These are phyloP conservation scores for Fusarium staphyleae DNA, from an alignment of 2,329 filamentous ascomycete species.

Conservation along the genomic window DNA sequence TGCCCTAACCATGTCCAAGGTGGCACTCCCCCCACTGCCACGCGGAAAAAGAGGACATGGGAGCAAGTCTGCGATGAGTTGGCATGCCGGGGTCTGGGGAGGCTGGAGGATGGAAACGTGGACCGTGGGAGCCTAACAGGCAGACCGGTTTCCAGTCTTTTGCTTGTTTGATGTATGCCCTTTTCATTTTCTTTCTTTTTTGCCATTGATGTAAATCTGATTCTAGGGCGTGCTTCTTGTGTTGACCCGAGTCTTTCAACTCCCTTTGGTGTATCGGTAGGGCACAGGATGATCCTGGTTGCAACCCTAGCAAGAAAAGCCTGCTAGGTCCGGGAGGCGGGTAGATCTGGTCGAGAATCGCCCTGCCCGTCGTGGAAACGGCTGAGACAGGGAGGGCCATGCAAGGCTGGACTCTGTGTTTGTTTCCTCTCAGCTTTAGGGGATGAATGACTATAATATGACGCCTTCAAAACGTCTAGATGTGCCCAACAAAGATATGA, in stretches of 20 bases:
- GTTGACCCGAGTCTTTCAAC: neutral
- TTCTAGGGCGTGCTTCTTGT: neutral
- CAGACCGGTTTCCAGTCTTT: conserved; percentile 4
- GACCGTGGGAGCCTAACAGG: conserved; percentile 16
- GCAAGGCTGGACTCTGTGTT: conserved; percentile 1
- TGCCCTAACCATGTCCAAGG: conserved; percentile 18
- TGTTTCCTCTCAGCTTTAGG: neutral
- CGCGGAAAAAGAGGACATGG: conserved; percentile 23
- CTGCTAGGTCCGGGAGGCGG: conserved; percentile 23
- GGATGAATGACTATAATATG: no score
- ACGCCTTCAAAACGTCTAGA: no score
- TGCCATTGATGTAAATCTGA: neutral
- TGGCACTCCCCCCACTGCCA: conserved; percentile 30
- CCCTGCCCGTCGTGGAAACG: conserved; percentile 12
- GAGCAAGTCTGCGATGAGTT: conserved; percentile 19
- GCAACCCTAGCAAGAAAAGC: conserved; percentile 6
- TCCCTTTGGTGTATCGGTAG: neutral
- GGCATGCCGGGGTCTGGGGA: conserved; percentile 20
- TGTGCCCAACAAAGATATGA: neutral
- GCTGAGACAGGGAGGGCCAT: conserved; percentile 12
- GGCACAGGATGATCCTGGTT: conserved; percentile 14
- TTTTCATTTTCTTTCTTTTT: neutral
- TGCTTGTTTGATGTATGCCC: neutral
- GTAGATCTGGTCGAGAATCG: conserved; percentile 26
- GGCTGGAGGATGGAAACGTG: conserved; percentile 18